Percentiles rank a stretch among this genome's conserved stretches.
Conservation (phyloP, 345 rosid species). For the Heritiera fomes region DNA sequence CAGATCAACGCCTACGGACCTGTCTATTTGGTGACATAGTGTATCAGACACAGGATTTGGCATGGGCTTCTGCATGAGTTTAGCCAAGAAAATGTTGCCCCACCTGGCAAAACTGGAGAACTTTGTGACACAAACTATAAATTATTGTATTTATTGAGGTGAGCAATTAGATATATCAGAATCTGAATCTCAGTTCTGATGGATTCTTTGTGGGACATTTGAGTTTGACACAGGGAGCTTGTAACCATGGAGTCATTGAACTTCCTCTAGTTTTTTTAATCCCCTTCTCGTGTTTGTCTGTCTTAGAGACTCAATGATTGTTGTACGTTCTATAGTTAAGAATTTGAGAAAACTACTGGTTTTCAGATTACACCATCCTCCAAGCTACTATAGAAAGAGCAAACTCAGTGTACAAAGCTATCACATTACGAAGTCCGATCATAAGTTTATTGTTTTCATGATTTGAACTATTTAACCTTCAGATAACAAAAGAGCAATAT, state of each 20-base stretch:
- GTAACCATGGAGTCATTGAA: neutral
- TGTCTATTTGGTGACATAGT: slow-evolving; percentile 53
- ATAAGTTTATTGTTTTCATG: no score
- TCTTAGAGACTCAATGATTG: neutral
- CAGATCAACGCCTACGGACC: slow-evolving; percentile 48
- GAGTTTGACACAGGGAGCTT: neutral
- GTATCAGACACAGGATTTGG: neutral
- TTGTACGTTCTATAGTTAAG: neutral
- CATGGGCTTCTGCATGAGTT: neutral
- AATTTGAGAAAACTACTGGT: neutral
- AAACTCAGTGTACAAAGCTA: no score
- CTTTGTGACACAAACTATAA: neutral
- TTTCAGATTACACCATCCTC: neutral
- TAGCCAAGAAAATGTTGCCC: slow-evolving; percentile 18
- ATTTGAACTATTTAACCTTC: no score
- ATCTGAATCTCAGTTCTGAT: slow-evolving; percentile 3
- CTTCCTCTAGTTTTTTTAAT: neutral
- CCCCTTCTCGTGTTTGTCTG: neutral
- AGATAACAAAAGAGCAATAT: no score
- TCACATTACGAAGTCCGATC: no score
- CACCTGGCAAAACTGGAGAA: neutral
- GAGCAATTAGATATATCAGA: neutral
- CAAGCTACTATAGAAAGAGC: neutral
- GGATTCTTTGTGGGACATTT: neutral
- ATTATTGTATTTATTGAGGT: neutral